Evolutionary conservation across 2,329 filamentous ascomycete species (phyloP), one percentile per base, ranked within the genome.

Genomic region (Fusarium phyllophilum): DNA sequence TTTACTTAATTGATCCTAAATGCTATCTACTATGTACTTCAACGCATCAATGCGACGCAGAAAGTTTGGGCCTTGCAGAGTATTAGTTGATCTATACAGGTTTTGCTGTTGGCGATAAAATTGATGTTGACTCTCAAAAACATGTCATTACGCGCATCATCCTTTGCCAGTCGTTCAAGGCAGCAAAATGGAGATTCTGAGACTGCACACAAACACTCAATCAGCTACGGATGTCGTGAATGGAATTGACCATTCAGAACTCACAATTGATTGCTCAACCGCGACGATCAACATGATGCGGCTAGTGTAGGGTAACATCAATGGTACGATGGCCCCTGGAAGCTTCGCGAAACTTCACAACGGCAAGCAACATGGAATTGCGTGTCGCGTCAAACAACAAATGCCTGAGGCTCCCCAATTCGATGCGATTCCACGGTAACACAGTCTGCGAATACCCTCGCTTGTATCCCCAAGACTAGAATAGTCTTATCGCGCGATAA

Each of bases 271-370:
- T 20, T 13, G 44, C 24, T 29, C 51, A 29, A n/a, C 17, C 2
- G 11, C 14, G n/a, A 8, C 34, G 14, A n/a, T 12, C 24, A 39
- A 29, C 4, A 41, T 6, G 24, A 55, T 29, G 24, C 14, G 34
- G 20, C 24, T 41, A 15, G 51, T 41, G 51, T 41, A 41, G 51
- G 34, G 34, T 55, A 55, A 14, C 26, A 6, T 55, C 10, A 17
- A 49, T 24, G 31, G 31, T 12, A 17, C n/a, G 5, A 22, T n/a
- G 7, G 4, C 56, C 56, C 34, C 69, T 64, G 66, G 54, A 59
- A 74, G 55, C 49, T 74, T 74, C 71, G 56, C 57, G 71, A 72
- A 72, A 11, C 48, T 70, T 60, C 13, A 14, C 31, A 26, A 17
- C 52, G 66, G 52, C 26, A 48, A 31, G 20, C 20, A 48, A 34